Evolutionary conservation across 1,139 yeast genomes (phyloP), one percentile per base, ranked within the genome.

Genomic region (Hansenula sp.): DNA sequence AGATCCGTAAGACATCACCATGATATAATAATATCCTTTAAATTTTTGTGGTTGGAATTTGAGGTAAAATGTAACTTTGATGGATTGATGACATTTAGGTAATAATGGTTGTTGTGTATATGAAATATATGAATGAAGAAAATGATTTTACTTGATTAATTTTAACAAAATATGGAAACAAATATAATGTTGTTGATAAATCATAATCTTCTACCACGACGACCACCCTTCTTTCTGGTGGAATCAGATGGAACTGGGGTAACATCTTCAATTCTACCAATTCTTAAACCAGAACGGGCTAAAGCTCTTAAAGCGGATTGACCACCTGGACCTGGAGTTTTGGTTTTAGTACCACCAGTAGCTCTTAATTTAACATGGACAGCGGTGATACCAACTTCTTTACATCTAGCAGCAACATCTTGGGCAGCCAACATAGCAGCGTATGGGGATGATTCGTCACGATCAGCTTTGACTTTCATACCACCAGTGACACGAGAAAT

Each of bases 271-370:
- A 94, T 94, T 81, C 99, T 91, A 70, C 99, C 99, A 64, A 94
- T 93, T 85, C 96, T 90, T 78, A 94, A 84, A 74, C 99, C 99
- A 60, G 98, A 90, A 84, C 99, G 91, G 69, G 99, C 99, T 70
- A 94, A 81, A 69, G 99, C 99, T 82, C 99, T 91, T 72, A 94
- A 81, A 75, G 99, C 99, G 59, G 98, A 87, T 82, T 93, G 99
- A 79, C 98, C 99, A 88, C 99, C 99, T 79, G 99, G 99, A 80
- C 99, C 99, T 76, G 99, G 99, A 74, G 99, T 91, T 89, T 94
- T 94, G 77, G 99, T 88, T 74, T 88, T 90, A 66, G 99, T 94
- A 84, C 99, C 99, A 84, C 99, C 99, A 63, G 98, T 91, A 72
- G 97, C 99, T 88, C 99, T 90, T 77, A 94, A 84, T 83, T 94